Base-by-base conservation (phyloP, 345 rosid genomes). In the Iberis pinnata region DNA sequence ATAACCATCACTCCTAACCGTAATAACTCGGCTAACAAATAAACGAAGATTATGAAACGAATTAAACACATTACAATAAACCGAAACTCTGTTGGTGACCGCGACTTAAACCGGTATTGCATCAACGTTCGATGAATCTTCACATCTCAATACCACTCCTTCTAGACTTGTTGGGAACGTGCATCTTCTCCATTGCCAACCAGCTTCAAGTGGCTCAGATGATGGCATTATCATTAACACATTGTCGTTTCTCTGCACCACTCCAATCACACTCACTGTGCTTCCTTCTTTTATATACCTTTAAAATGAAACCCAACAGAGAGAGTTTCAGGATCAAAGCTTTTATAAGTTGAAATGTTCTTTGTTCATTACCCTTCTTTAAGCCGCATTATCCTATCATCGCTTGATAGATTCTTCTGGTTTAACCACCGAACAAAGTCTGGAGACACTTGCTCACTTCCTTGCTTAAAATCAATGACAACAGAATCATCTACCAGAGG, bases 301-400 rank as follows among this genome's bases (percentile, higher is more conserved):
- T 0, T 43, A 19, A 56, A 49, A 31, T 9, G 36, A 51, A 19
- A 52, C 41, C 60, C 64, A 29, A 27, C 18, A 20, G 12, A 63
- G 48, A 19, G 17, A 44, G n/a, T n/a, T 24, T 58, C 49, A 44
- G n/a, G 37, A 66, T 19, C 27, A 0, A 44, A 19, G 37, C 20
- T 49, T 50, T 13, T 35, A 39, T 14, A n/a, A n/a, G n/a, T n/a
- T n/a, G n/a, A n/a, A n/a, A n/a, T n/a, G n/a, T n/a, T n/a, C n/a
- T n/a, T n/a, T n/a, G n/a, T n/a, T n/a, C n/a, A n/a, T n/a, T n/a
- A 88, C 98, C 95, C 96, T 81, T 88, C 96, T 77, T 83, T 88
- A 53, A 92, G 60, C 44, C 80, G 84, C 98, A 92, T 88, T 56
- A 80, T 68, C 38, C 83, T 89, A 59, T 85, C 96, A 77, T 92